Evolutionary conservation across 129 eudicot genomes (phyloP).

Genomic region (Artemisia tridentata): DNA sequence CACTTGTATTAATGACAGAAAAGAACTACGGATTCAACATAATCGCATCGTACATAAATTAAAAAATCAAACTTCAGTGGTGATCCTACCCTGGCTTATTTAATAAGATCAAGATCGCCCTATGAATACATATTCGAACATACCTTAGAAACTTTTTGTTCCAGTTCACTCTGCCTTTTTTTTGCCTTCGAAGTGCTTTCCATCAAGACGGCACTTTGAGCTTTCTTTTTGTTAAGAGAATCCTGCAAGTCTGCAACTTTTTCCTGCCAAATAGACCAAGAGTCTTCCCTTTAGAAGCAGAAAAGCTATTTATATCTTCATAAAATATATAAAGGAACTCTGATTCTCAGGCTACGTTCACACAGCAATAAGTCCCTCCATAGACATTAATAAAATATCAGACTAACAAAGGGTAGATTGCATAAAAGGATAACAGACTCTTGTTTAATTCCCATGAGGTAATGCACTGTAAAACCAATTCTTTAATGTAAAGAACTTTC

Average conservation of each 20-base stretch:
- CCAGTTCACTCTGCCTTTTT: slow-evolving; percentile 56
- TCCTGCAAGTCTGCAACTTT: slow-evolving; percentile 60
- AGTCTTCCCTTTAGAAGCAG: background rate
- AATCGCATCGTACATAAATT: background rate
- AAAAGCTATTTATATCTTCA: background rate
- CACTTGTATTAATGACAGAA: background rate
- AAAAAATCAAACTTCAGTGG: slow-evolving; percentile 10
- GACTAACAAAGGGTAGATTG: too few species aligned
- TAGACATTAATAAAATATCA: too few species aligned
- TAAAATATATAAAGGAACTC: background rate
- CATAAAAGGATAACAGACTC: too few species aligned
- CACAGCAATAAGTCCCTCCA: too few species aligned
- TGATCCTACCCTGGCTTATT: slow-evolving; percentile 1
- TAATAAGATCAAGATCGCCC: slow-evolving; percentile 2
- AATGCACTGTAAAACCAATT: too few species aligned
- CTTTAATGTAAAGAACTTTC: too few species aligned
- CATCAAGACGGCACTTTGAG: slow-evolving; percentile 54
- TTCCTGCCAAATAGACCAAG: slow-evolving; percentile 45
- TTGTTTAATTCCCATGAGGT: too few species aligned
- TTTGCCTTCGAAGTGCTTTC: slow-evolving; percentile 64
- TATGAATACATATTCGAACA: slow-evolving; percentile 7
- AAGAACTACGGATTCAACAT: background rate
- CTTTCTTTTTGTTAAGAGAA: slow-evolving; percentile 53
- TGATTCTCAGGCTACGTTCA: too few species aligned
- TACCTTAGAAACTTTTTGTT: slow-evolving; percentile 69